A percentile compares a stretch with the other conserved stretches of the same genome.
phyloP scores from a whole-genome alignment of 176 grass and related monocot species.

The Tillandsia fasciculata region DNA sequence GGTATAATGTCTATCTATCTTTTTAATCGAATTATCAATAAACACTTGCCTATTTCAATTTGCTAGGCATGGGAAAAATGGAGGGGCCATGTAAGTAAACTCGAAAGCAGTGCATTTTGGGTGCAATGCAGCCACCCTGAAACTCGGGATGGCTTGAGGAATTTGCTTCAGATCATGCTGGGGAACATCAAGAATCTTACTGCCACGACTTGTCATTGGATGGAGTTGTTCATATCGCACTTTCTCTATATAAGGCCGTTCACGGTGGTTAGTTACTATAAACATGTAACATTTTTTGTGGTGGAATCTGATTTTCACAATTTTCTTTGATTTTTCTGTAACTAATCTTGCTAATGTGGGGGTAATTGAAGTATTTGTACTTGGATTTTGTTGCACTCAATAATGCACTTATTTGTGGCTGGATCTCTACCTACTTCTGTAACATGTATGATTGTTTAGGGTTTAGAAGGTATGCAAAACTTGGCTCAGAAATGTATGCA shows the following conservation, averaged over 20 bases:
- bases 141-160: slow-evolving; percentile 85
- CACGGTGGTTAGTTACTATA: slow-evolving; percentile 40
- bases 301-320: background rate
- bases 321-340: background rate
- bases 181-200: slow-evolving; percentile 67
- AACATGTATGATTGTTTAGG: slow-evolving; percentile 32
- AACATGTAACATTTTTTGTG: background rate
- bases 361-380: no score
- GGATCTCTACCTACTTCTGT: no score
- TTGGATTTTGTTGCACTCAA: no score
- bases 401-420: no score
- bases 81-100: slow-evolving; percentile 72
- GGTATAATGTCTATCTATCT: slow-evolving; percentile 8
- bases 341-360: background rate
- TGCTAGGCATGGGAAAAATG: slow-evolving; percentile 88
- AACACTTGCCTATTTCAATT: slow-evolving; percentile 19
- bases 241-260: slow-evolving; percentile 87
- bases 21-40: slow-evolving; percentile 24
- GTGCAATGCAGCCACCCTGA: slow-evolving; percentile 73
- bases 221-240: slow-evolving; percentile 88
- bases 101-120: slow-evolving; percentile 87
- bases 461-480: slow-evolving; percentile 84
- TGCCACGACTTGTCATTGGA: slow-evolving; percentile 71
- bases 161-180: slow-evolving; percentile 90
- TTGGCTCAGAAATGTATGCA: slow-evolving; percentile 79